These are phyloP conservation scores for Phytopythium litorale DNA, from an alignment of 352 stramenopile species.

Conservation along the genomic window DNA sequence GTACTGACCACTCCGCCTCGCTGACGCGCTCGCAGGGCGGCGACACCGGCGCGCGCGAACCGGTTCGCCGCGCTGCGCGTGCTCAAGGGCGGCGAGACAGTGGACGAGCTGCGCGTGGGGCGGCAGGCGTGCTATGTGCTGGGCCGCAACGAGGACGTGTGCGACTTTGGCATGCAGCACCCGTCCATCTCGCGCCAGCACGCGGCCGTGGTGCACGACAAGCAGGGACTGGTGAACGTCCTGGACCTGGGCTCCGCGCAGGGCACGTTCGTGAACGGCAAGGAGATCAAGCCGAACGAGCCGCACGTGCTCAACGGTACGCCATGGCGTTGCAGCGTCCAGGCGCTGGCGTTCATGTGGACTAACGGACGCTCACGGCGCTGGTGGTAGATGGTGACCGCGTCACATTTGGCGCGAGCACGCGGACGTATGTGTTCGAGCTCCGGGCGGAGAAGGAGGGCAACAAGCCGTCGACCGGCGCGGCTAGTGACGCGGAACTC, in stretches of 20 bases:
- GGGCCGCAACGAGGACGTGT: slow-evolving; percentile 71
- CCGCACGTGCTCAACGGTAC: slow-evolving; percentile 33
- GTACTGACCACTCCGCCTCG: background rate
- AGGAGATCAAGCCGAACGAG: slow-evolving; percentile 51
- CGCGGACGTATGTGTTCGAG: slow-evolving; percentile 49
- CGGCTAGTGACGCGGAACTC: slow-evolving; percentile 14
- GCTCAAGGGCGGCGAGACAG: slow-evolving; percentile 35
- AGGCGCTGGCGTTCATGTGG: background rate
- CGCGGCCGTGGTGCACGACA: slow-evolving; percentile 66
- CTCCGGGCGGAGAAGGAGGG: slow-evolving; percentile 17
- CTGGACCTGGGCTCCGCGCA: slow-evolving; percentile 83
- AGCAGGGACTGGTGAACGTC: slow-evolving; percentile 43
- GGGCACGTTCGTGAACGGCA: slow-evolving; percentile 77
- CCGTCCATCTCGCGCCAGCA: slow-evolving; percentile 81
- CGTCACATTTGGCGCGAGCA: slow-evolving; percentile 61
- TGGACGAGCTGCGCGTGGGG: slow-evolving; percentile 48
- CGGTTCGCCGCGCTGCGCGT: slow-evolving; percentile 47
- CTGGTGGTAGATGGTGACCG: slow-evolving; percentile 33
- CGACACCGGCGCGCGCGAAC: slow-evolving; percentile 36
- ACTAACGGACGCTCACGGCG: background rate
- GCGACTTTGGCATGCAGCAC: slow-evolving; percentile 74
- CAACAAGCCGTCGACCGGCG: background rate
- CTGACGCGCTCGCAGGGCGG: slow-evolving; percentile 33
- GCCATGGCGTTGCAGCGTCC: background rate
- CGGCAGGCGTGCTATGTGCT: slow-evolving; percentile 59